Conservation (phyloP, 441 rosid species). For the Gossypium trilobum region DNA sequence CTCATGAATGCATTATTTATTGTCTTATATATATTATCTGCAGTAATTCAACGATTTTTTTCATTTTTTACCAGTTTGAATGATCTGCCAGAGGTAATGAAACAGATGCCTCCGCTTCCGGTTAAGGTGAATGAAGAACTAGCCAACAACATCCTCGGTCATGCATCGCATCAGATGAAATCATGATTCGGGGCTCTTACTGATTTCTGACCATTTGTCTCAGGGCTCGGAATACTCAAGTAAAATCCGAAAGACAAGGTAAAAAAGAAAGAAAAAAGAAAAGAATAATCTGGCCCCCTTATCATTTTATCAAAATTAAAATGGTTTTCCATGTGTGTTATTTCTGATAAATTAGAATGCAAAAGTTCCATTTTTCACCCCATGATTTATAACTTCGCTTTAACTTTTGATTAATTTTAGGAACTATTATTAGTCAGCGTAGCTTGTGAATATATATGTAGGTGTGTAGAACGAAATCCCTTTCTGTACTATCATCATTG, state of each 20-base stretch:
- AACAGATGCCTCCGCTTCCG: constrained; percentile 85
- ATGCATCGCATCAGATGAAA: constrained; percentile 36
- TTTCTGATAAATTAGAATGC: constrained; percentile 8
- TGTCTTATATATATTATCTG: background rate
- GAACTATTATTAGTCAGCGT: constrained; percentile 15
- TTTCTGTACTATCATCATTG: constrained; percentile 5
- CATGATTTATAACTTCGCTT: constrained; percentile 6
- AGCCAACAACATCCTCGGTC: constrained; percentile 48
- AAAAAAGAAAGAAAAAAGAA: constrained; percentile 3
- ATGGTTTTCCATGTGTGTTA: constrained; percentile 3
- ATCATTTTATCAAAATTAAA: constrained; percentile 7
- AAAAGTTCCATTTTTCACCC: constrained; percentile 2
- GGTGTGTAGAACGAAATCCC: constrained; percentile 10
- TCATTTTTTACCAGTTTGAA: constrained; percentile 53
- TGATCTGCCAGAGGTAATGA: constrained; percentile 79
- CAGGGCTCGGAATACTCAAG: constrained; percentile 4
- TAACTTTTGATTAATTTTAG: constrained; percentile 20
- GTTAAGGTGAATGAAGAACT: constrained; percentile 74
- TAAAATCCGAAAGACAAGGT: constrained; percentile 4
- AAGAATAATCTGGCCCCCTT: constrained; percentile 14
- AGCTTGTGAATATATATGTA: constrained; percentile 24
- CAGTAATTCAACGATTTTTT: background rate
- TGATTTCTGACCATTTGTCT: constrained; percentile 22
- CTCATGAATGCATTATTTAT: background rate
- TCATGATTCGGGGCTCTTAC: constrained; percentile 24